Percentiles rank a stretch among this genome's conserved stretches.
Conservation (phyloP, 2,329 filamentous ascomycete genomes). For the Alternaria rosae region DNA sequence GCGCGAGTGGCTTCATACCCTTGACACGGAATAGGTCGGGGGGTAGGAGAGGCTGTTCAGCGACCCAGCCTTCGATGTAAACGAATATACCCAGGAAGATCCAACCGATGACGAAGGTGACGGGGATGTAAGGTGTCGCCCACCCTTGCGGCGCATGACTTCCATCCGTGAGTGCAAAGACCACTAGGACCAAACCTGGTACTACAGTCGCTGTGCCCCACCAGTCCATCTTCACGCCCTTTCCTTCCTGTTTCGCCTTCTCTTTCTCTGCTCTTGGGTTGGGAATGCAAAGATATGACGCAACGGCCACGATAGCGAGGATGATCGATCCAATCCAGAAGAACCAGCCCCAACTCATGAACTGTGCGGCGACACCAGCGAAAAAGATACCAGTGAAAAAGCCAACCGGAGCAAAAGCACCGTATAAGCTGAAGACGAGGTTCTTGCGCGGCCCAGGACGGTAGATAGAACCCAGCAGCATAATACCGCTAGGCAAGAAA, state of each 20-base stretch:
- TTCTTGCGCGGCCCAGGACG: slow-evolving; percentile 74
- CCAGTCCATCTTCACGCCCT: slow-evolving; percentile 48
- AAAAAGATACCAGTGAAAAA: slow-evolving; percentile 52
- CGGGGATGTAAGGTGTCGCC: slow-evolving; percentile 75
- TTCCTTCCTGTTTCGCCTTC: slow-evolving; percentile 2
- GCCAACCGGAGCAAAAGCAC: slow-evolving; percentile 59
- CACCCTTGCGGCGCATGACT: slow-evolving; percentile 73
- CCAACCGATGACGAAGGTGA: slow-evolving; percentile 69
- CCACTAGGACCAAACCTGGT: slow-evolving; percentile 70
- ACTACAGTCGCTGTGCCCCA: slow-evolving; percentile 45
- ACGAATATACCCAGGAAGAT: slow-evolving; percentile 66
- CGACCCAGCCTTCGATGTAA: slow-evolving; percentile 77
- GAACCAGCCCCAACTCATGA: slow-evolving; percentile 43
- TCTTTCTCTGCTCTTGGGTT: slow-evolving; percentile 22
- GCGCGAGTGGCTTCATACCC: slow-evolving; percentile 63
- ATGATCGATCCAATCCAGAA: slow-evolving; percentile 47
- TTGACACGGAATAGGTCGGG: slow-evolving; percentile 72
- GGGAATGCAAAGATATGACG: slow-evolving; percentile 42
- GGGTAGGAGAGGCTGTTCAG: slow-evolving; percentile 72
- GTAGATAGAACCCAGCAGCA: slow-evolving; percentile 70
- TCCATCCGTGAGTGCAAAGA: slow-evolving; percentile 78
- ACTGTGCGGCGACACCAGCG: slow-evolving; percentile 42
- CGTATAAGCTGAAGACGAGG: slow-evolving; percentile 68
- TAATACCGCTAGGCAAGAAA: slow-evolving; percentile 73
- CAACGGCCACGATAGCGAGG: slow-evolving; percentile 38